Evolutionary conservation across 2,329 filamentous ascomycete species (phyloP).

Genomic region (Talaromyces albobiverticillius): DNA sequence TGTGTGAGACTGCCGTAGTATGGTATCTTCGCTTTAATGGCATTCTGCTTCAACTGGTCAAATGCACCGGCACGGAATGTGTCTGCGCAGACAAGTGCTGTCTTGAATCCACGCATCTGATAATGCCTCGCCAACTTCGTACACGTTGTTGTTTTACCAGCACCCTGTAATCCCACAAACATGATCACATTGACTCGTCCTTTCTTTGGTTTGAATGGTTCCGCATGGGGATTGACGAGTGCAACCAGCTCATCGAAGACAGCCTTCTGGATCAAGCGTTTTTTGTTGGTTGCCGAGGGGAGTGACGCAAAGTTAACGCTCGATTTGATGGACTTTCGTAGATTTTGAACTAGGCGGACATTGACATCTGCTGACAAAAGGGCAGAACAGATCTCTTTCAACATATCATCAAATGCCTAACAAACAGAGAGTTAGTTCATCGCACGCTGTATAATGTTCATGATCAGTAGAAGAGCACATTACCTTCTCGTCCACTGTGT

Average conservation of each 20-base stretch:
- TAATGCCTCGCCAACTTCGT: conserved; percentile 96
- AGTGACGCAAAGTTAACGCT: conserved; percentile 94
- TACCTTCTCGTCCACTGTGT: conserved; percentile 94
- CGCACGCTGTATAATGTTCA: too few species aligned
- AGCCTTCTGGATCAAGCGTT: conserved; percentile 93
- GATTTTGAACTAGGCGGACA: conserved; percentile 82
- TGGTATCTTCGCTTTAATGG: conserved; percentile 96
- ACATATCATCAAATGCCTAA: conserved; percentile 93
- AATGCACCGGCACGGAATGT: conserved; percentile 98
- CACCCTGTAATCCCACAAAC: conserved; percentile 97
- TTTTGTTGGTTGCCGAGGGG: conserved; percentile 91
- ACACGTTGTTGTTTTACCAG: conserved; percentile 96
- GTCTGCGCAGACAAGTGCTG: conserved; percentile 93
- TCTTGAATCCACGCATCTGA: conserved; percentile 86
- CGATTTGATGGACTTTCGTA: conserved; percentile 88
- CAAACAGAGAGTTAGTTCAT: conserved; percentile 15
- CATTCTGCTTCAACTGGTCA: conserved; percentile 97
- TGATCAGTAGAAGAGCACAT: neutral
- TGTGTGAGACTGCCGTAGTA: conserved; percentile 97
- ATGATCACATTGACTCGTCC: conserved; percentile 96
- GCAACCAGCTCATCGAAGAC: conserved; percentile 96
- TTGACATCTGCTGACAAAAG: conserved; percentile 97
- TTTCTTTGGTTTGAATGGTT: conserved; percentile 96
- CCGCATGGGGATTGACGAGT: conserved; percentile 91
- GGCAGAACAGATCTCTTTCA: conserved; percentile 96